Evolutionary conservation across 2,329 filamentous ascomycete species (phyloP), one percentile per base, ranked within the genome.

Genomic region (Zymoseptoria passerinii): DNA sequence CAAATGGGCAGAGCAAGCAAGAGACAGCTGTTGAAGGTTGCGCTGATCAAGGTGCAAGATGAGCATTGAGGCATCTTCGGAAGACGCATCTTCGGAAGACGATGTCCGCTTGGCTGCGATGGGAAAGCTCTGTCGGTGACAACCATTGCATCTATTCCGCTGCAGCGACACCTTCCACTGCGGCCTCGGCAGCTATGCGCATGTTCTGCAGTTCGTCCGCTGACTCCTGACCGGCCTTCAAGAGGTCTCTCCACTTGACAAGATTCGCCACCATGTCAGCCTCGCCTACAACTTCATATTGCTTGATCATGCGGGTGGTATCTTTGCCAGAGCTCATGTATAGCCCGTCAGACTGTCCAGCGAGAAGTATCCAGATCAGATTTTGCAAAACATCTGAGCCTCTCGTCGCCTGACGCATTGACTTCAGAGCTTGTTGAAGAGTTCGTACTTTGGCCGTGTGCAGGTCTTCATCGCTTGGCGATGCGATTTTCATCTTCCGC

Each of bases 321-420:
- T 73, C 71, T 54, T 69, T 72, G 8, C 71, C 71, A 3, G 68
- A 66, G 56, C 68, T 70, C 52, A 72, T 66, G 53, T 68, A 73
- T 20, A 72, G 48, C 0, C 65, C 69, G 0, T 67, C 65, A 8
- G 61, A 61, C 19, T 55, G 56, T 1, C 57, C 58, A 4, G 69
- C 67, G 8, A 72, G 62, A 49, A 71, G 53, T 8, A 73, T 61
- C 71, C 71, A 73, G 16, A 70, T 61, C 1, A 70, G 59, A 53
- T 73, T 70, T 56, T 72, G 71, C 19, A 73, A 59, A 2, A 73
- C 58, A 52, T 72, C 70, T 9, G 66, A 67, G 2, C 63, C 65
- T 19, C 68, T 60, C 20, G 61, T 66, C 59, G 68, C 65, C 20
- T 60, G 63, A 3, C 61, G 59, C 62, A 72, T 67, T 3, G 58